Evolutionary conservation across 163 green algal genomes (phyloP).

Genomic region (Chlamydomonas reinhardtii): DNA sequence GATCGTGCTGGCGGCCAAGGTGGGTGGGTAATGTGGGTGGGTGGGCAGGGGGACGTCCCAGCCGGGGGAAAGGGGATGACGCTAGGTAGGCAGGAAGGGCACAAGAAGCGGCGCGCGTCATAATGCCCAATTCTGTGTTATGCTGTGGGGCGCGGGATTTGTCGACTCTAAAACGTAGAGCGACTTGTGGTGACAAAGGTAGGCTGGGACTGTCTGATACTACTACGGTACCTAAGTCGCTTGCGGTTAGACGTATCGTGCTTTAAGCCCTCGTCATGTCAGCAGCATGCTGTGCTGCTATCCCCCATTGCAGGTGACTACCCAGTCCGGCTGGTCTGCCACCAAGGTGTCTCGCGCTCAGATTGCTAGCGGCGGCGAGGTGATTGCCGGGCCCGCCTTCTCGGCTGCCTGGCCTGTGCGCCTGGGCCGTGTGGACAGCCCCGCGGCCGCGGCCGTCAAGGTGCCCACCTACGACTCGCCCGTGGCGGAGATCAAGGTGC

Average conservation of each 20-base stretch:
- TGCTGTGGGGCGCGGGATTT: too few relatives aligned
- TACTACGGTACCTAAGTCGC: too few relatives aligned
- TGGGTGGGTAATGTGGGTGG: background rate
- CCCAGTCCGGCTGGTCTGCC: slow-evolving; percentile 28
- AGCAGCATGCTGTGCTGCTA: background rate
- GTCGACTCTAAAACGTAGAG: too few relatives aligned
- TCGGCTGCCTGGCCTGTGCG: slow-evolving; percentile 63
- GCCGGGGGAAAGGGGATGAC: background rate
- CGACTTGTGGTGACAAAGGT: too few relatives aligned
- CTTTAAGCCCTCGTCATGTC: too few relatives aligned
- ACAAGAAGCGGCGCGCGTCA: too few relatives aligned
- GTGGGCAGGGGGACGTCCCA: too few relatives aligned
- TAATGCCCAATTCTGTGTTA: too few relatives aligned
- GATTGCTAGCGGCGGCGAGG: slow-evolving; percentile 56
- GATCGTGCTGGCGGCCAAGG: slow-evolving; percentile 77
- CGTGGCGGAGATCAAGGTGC: slow-evolving; percentile 66
- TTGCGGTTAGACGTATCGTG: too few relatives aligned
- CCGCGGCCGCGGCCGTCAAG: slow-evolving; percentile 48
- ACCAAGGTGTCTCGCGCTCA: slow-evolving; percentile 50
- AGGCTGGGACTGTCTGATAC: too few relatives aligned
- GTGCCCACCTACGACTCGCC: slow-evolving; percentile 61
- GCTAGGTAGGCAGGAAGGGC: too few relatives aligned
- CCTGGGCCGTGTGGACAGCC: slow-evolving; percentile 78
- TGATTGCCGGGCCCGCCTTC: slow-evolving; percentile 68
- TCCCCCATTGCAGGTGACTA: slow-evolving; percentile 20